Base-by-base conservation (phyloP, 208 protist species). In the Kentomonas sorsogonicus region DNA sequence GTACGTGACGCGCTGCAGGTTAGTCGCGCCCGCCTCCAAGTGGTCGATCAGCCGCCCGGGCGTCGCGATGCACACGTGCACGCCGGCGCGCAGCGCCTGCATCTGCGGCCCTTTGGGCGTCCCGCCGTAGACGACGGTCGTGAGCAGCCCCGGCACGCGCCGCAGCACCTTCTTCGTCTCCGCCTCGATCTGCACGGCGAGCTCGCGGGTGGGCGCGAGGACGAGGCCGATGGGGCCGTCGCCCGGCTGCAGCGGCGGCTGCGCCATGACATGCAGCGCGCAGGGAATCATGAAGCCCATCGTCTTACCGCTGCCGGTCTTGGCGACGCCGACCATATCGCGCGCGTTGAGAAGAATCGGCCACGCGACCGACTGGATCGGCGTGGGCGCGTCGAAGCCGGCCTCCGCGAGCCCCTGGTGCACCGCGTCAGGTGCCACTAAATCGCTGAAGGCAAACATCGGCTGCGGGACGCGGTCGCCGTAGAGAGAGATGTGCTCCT, bases 31-130 rank as follows among this genome's bases (percentile, higher is more conserved):
- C 53, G 20, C 60, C 52, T 99, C 88, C 2, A 99, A 70, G 47
- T 96, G 82, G 68, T 99, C 98, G 45, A 97, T 92, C 11, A 99
- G 75, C 30, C 98, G 84, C 18, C 98, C 98, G 0, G 98, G 97
- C 0, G 97, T 99, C 9, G 96, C 97, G 63, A 98, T 91, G 51
- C 86, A 73, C 52, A 96, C 84, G 48, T 92, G 82, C 11, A 83
- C 79, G 26, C 84, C 85, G 31, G 84, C 66, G 38, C 85, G 70
- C 53, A 96, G 74, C 51, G 73, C 59, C 3, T 72, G 77, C 38
- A 83, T 62, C 76, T 96, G 89, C 10, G 75, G 74, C 16, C 74
- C 76, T 72, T 92, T 94, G 11, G 79, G 76, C 9, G 74, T 66
- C 4, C 90, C 90, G 13, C 90, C 90, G 67, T 94, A 95, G 30